Base-by-base conservation (phyloP, 257 asterid species). In the Capsicum pubescens region DNA sequence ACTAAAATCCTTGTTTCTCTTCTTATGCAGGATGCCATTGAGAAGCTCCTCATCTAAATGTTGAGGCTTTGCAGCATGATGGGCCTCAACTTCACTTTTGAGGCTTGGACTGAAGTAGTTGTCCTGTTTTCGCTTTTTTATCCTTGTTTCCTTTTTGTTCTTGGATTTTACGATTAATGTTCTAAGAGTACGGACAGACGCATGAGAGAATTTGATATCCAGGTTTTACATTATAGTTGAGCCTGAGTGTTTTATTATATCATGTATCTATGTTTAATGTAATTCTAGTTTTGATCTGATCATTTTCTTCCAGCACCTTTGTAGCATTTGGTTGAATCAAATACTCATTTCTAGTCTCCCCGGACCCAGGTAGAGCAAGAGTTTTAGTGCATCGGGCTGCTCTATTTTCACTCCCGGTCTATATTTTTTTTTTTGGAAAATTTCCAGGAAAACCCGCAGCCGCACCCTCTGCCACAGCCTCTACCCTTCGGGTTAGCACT, bases 41-140 rank as follows among this genome's bases (percentile, higher is more conserved):
- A 87, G 86, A 84, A 87, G 88, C 85, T 89, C 87, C 81, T 89
- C 80, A 87, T 87, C 84, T 89, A 48, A 89, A 79, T 83, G 77
- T 50, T 48, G 81, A 61, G 78, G 56, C 54, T n/a, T 71, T 83
- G 84, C 89, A 85, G 91, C 78, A 87, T 88, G 90, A 88, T 85
- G 84, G 87, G 90, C 67, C 86, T 85, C 90, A 72, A 58, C 68
- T 50, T 66, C 74, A 64, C 64, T 81, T 74, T 57, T 69, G 89
- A 84, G 89, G 91, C 91, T 87, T 87, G 83, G 91, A 89, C 91
- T 89, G 88, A 77, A 80, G 83, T 69, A 68, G 88, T 74, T 83
- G 83, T 77, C 84, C 26, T 3, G 85, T 67, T 36, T 74, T 19
- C 60, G 4, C 83, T 26, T 21, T 50, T 42, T 11, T 66, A 59